Base-by-base conservation (phyloP, 306 rosid species). In the Ochetophila trinervis region DNA sequence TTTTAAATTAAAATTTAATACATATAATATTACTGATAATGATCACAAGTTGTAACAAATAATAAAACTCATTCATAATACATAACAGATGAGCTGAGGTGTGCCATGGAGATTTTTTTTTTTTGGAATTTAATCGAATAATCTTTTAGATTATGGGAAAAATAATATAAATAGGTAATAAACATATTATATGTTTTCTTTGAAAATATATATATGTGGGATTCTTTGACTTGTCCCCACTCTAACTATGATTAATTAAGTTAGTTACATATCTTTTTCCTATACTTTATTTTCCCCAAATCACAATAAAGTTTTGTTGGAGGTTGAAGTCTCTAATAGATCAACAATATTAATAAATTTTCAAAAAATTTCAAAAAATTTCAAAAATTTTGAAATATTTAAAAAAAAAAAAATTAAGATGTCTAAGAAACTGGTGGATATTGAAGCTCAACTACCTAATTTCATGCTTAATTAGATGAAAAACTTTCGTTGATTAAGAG, bases 221-320 rank as follows among this genome's bases (percentile, higher is more conserved):
- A 37, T 21, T 60, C 50, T 37, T 40, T 60, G 65, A 35, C 65
- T 35, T 9, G 65, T 37, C 30, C 50, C 65, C 50, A 60, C 30
- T 9, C 64, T 35, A 59, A 59, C n/a, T 18, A 35, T 59, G 18
- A 36, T 8, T 59, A 30, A 6, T 15, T 50, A 13, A 16, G 21
- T 14, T 50, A 50, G 20, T 13, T 5, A 7, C 15, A 24, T 27
- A 57, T 13, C 10, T 24, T 36, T 37, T 10, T 19, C 8, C 12
- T 50, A 6, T 8, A 17, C 8, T 54, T 12, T 23, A 0, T 54
- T 54, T 54, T 54, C 0, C 44, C 11, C 44, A 37, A 37, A 7
- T 37, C 44, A 37, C 44, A 37, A 10, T 37, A 37, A 4, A 37
- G 44, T 37, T 37, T 37, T 37, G 44, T 37, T 37, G 44, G 44